A percentile compares a stretch with the other conserved stretches of the same genome.
phyloP scores from a whole-genome alignment of 2,329 filamentous ascomycete species.

The Fusarium guadeloupense region DNA sequence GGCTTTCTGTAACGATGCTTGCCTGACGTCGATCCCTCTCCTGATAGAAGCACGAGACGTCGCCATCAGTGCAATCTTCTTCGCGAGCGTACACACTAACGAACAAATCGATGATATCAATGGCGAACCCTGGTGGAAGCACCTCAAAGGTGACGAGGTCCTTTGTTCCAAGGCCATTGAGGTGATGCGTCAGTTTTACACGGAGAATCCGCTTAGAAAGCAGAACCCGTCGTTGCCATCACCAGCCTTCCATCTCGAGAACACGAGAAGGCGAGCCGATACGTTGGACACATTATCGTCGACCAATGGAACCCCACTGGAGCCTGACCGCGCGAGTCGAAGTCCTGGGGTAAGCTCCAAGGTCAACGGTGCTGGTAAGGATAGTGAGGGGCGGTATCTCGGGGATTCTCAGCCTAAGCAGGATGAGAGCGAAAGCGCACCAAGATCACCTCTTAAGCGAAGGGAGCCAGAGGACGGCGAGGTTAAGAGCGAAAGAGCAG shows the following conservation, averaged over 20 bases:
- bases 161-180: slow-evolving; percentile 79
- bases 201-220: slow-evolving; percentile 70
- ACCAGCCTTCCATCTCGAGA: slow-evolving; percentile 65
- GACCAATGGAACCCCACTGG: slow-evolving; percentile 59
- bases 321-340: slow-evolving; percentile 59
- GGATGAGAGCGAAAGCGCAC: slow-evolving; percentile 44
- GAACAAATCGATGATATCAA: slow-evolving; percentile 80
- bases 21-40: slow-evolving; percentile 84
- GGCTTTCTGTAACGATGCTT: slow-evolving; percentile 93
- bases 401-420: slow-evolving; percentile 50
- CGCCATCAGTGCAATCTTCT: slow-evolving; percentile 86
- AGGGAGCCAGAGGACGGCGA: slow-evolving; percentile 52
- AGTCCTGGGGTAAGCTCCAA: slow-evolving; percentile 59
- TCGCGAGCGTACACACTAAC: slow-evolving; percentile 78
- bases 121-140: slow-evolving; percentile 88
- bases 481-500: slow-evolving; percentile 48
- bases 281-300: slow-evolving; percentile 56
- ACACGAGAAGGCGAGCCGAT: slow-evolving; percentile 62
- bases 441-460: slow-evolving; percentile 54
- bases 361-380: slow-evolving; percentile 52
- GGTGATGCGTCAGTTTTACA: slow-evolving; percentile 75
- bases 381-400: slow-evolving; percentile 45
- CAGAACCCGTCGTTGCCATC: slow-evolving; percentile 63
- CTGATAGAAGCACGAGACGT: slow-evolving; percentile 82
- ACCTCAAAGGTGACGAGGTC: slow-evolving; percentile 74